phyloP scores from a whole-genome alignment of 2,329 filamentous ascomycete genomes.

The Fusarium caatingaense region DNA sequence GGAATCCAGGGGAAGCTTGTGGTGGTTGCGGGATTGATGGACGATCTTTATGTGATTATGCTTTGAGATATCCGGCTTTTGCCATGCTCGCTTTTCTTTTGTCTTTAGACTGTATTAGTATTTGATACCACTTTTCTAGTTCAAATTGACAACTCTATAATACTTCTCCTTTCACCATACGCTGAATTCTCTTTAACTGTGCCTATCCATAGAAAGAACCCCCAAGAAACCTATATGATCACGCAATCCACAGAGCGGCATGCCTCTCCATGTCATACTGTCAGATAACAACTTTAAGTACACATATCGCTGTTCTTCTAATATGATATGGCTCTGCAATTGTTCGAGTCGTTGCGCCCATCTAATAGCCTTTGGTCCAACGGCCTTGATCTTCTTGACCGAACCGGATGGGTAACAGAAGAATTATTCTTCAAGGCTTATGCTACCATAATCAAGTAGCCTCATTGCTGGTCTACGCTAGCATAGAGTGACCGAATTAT shows the following conservation, averaged over 20 bases:
- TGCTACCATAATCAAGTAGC: too few relatives aligned
- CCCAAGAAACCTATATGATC: background rate
- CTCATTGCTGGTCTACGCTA: too few relatives aligned
- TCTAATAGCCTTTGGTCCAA: too few relatives aligned
- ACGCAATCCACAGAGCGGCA: background rate
- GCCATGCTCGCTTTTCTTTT: conserved; percentile 4
- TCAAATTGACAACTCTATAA: conserved; percentile 63
- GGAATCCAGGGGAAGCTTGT: background rate
- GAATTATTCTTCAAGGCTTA: accelerated
- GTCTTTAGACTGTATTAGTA: conserved; percentile 20
- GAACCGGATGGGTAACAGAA: too few relatives aligned
- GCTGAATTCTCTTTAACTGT: background rate
- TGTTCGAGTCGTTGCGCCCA: too few relatives aligned
- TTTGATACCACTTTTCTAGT: conserved; percentile 31
- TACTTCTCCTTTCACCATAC: background rate
- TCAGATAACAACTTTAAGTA: too few relatives aligned
- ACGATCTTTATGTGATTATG: conserved; percentile 1
- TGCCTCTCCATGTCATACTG: too few relatives aligned
- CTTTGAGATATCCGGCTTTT: conserved; percentile 17
- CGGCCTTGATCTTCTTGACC: accelerated
- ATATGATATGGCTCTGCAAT: too few relatives aligned
- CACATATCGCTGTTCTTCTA: too few relatives aligned
- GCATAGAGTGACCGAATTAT: too few relatives aligned
- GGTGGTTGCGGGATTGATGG: background rate
- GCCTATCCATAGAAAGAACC: background rate